Conservation (phyloP, 306 rosid genomes). For the Elaeagnus macrophylla region DNA sequence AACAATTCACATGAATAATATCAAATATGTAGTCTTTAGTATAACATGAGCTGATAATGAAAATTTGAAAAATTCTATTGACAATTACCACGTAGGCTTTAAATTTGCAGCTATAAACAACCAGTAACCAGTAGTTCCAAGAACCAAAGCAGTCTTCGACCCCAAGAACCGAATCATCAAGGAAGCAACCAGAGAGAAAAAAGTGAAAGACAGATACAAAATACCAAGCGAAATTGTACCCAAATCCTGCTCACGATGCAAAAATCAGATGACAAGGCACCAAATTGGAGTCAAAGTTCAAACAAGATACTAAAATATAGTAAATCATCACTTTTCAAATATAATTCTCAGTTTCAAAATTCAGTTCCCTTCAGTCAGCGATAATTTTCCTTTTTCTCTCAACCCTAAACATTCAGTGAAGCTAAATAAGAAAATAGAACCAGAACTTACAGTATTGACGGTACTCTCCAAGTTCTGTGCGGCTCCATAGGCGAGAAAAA, state of each 20-base stretch:
- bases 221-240: conserved; percentile 85
- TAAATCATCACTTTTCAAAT: background rate
- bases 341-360: too few species aligned
- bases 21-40: background rate
- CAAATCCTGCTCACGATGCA: conserved; percentile 63
- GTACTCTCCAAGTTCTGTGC: conserved; percentile 86
- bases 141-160: conserved; percentile 66
- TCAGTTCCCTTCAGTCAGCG: too few species aligned
- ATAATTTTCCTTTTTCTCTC: background rate
- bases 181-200: conserved; percentile 78
- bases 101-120: conserved; percentile 81
- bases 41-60: too few species aligned
- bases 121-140: conserved; percentile 86
- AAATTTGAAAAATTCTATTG: background rate
- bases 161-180: conserved; percentile 67
- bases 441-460: conserved; percentile 55
- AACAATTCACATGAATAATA: background rate
- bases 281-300: conserved; percentile 1
- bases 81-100: conserved; percentile 63
- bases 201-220: conserved; percentile 65
- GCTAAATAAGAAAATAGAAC: background rate
- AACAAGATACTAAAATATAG: background rate
- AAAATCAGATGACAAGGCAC: conserved; percentile 11
- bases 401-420: background rate
- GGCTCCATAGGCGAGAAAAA: conserved; percentile 86